Evolutionary conservation across 495 filamentous ascomycete species (phyloP).

Genomic region (Penicillium cinerascens): DNA sequence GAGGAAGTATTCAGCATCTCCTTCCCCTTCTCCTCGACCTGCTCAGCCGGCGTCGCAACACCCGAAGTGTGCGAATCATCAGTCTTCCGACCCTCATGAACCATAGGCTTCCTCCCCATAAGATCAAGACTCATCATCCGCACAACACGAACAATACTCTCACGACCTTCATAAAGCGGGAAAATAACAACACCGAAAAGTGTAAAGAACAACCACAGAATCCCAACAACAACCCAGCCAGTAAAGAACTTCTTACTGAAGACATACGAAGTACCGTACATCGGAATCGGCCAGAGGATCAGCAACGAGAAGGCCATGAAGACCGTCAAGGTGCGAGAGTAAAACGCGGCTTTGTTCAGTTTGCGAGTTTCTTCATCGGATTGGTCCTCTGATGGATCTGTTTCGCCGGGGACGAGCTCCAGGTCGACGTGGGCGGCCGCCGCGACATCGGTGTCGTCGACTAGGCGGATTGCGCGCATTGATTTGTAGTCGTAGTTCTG

Average conservation of each 20-base stretch:
- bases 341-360: constrained; percentile 67
- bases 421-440: constrained; percentile 66
- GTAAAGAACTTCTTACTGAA: constrained; percentile 92
- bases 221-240: constrained; percentile 83
- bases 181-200: constrained; percentile 73
- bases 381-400: constrained; percentile 23
- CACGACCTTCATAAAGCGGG: constrained; percentile 76
- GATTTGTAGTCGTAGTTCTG: constrained; percentile 89
- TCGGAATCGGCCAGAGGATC: constrained; percentile 90
- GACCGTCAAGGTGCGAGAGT: constrained; percentile 74
- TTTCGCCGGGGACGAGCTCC: constrained; percentile 61
- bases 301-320: constrained; percentile 73
- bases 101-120: constrained; percentile 51
- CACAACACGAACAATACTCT: constrained; percentile 61
- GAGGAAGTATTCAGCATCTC: constrained; percentile 9
- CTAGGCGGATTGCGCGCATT: constrained; percentile 80
- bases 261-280: constrained; percentile 84
- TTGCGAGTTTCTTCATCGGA: constrained; percentile 63
- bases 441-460: constrained; percentile 77
- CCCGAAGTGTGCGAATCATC: constrained; percentile 28
- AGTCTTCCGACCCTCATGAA: constrained; percentile 24
- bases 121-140: constrained; percentile 67
- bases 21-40: constrained; percentile 26
- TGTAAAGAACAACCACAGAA: constrained; percentile 82
- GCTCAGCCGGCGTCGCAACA: constrained; percentile 30